Percentiles rank a stretch among this genome's conserved stretches.
Conservation (phyloP, 768 basidiomycete species). For the Leccinum variicolor region DNA sequence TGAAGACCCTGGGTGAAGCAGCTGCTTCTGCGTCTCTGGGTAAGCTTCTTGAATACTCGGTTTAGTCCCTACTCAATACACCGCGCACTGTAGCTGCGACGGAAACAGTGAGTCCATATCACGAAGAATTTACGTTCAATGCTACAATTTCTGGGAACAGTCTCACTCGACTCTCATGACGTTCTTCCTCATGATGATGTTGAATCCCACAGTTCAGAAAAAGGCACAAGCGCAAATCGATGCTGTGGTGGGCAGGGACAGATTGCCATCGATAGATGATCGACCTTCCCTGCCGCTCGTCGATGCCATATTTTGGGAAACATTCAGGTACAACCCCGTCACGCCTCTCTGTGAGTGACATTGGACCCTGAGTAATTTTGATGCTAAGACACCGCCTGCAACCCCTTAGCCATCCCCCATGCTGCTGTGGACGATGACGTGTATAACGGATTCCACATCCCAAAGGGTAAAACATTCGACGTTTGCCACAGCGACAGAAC, state of each 20-base stretch:
- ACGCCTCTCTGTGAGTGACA: conserved; percentile 2
- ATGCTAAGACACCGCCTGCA: not conserved
- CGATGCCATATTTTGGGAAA: conserved; percentile 7
- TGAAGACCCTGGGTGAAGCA: conserved; percentile 5
- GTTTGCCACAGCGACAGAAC: not conserved
- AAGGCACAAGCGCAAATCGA: conserved; percentile 11
- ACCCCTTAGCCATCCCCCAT: conserved; percentile 23
- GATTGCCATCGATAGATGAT: conserved; percentile 9
- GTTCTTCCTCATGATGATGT: conserved; percentile 7
- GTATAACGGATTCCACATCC: conserved; percentile 48
- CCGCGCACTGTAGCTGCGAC: not conserved
- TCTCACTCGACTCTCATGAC: not conserved
- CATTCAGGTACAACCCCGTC: not conserved
- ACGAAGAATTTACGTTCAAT: not conserved
- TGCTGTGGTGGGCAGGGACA: conserved; percentile 1
- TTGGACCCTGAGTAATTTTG: too few species aligned
- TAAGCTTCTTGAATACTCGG: not conserved
- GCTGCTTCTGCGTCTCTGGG: conserved; percentile 10
- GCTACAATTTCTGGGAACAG: not conserved
- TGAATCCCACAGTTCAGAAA: conserved; percentile 3
- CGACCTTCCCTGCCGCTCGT: conserved; percentile 7
- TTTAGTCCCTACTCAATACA: not conserved
- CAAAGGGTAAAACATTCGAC: conserved; percentile 25
- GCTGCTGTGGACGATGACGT: conserved; percentile 35
- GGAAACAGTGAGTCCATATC: not conserved